Conservation (phyloP, 2,329 filamentous ascomycete genomes). For the Bipolaris zeicola region DNA sequence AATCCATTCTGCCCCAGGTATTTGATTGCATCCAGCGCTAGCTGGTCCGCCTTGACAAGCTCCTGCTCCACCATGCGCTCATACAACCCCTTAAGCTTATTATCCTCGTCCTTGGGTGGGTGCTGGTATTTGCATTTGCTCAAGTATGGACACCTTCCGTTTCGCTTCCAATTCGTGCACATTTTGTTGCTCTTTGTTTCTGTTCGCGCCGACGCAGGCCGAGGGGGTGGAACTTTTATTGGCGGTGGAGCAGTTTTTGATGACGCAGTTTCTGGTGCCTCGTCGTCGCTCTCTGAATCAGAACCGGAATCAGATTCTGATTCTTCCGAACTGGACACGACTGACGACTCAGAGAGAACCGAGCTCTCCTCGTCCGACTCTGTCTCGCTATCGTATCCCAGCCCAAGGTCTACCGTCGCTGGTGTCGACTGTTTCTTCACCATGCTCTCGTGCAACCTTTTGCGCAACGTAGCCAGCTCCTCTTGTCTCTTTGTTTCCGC, state of each 20-base stretch:
- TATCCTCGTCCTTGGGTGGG: conserved; percentile 23
- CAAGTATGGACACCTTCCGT: conserved; percentile 36
- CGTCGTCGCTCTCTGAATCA: conserved; percentile 28
- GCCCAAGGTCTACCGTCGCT: conserved; percentile 31
- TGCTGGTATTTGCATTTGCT: conserved; percentile 36
- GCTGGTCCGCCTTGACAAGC: conserved; percentile 48
- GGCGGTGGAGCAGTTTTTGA: conserved; percentile 39
- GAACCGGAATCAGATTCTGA: conserved; percentile 29
- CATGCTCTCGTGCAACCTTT: conserved; percentile 43
- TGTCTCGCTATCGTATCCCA: conserved; percentile 41
- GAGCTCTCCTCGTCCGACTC: conserved; percentile 33
- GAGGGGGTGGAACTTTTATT: conserved; percentile 21
- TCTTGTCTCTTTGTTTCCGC: conserved; percentile 8
- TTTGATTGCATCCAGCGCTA: conserved; percentile 55
- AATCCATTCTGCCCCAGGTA: conserved; percentile 52
- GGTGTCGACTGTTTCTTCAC: conserved; percentile 21
- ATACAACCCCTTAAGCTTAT: conserved; percentile 32
- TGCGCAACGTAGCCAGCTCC: conserved; percentile 43
- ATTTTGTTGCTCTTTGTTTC: conserved; percentile 18
- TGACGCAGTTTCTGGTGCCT: conserved; percentile 46
- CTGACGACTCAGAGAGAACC: conserved; percentile 35
- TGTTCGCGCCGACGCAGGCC: conserved; percentile 7
- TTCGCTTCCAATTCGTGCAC: conserved; percentile 33
- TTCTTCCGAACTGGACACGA: conserved; percentile 42
- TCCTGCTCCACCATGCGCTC: conserved; percentile 54